A percentile compares a stretch with the other conserved stretches of the same genome.
Evolutionary conservation across 306 rosid genomes (phyloP).

Genomic region (Quillaja saponaria): DNA sequence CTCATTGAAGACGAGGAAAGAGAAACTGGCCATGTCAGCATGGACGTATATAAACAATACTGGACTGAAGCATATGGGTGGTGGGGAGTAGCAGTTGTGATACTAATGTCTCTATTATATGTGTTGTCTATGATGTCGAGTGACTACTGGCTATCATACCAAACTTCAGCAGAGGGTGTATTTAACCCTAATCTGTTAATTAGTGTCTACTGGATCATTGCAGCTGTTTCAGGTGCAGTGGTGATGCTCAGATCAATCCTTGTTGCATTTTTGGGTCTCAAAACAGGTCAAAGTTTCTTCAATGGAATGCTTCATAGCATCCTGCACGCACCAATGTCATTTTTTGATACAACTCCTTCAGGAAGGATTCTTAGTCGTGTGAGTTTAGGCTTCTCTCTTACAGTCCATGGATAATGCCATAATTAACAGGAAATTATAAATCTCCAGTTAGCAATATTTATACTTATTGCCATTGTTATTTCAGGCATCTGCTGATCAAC

Average conservation of each 20-base stretch:
- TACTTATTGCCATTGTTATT: conserved; percentile 8
- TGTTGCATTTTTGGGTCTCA: conserved; percentile 56
- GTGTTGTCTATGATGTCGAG: conserved; percentile 50
- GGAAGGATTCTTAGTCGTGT: conserved; percentile 91
- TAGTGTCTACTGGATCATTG: conserved; percentile 58
- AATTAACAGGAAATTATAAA: neutral
- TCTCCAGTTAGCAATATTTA: conserved; percentile 1
- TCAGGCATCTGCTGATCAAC: conserved; percentile 82
- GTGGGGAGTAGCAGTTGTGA: conserved; percentile 65
- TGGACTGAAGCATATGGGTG: conserved; percentile 85
- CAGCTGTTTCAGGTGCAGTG: conserved; percentile 33
- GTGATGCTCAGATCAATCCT: conserved; percentile 46
- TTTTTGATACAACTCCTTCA: conserved; percentile 93
- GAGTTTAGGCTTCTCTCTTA: conserved; percentile 21
- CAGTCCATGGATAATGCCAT: neutral
- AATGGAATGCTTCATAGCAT: conserved; percentile 57
- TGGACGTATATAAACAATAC: conserved; percentile 60
- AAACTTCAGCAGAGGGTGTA: conserved; percentile 49
- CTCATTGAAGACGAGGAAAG: conserved; percentile 82
- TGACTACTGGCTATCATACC: conserved; percentile 84
- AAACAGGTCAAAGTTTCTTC: conserved; percentile 75
- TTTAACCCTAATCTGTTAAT: conserved; percentile 55
- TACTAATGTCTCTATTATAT: conserved; percentile 51
- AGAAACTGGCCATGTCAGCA: conserved; percentile 69
- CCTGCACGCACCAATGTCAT: conserved; percentile 87